Percentiles rank a stretch among this genome's conserved stretches.
These are phyloP conservation scores for Capsicum rhomboideum DNA, from an alignment of 257 asterid genomes.

Conservation along the genomic window DNA sequence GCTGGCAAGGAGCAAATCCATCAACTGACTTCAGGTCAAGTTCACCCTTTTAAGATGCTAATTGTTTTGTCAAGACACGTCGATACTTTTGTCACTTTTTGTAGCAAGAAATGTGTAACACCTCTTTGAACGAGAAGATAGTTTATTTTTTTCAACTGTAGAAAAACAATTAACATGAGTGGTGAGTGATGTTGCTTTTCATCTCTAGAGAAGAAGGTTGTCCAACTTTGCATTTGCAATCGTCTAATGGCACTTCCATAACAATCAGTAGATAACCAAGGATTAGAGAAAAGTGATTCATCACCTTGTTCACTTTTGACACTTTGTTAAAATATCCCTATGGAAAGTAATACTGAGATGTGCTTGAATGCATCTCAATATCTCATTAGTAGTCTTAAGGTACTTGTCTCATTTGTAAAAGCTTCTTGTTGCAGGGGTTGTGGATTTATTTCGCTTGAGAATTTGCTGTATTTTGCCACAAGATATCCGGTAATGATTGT, in stretches of 20 bases:
- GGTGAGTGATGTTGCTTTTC: not conserved
- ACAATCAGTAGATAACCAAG: not conserved
- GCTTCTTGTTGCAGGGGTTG: conserved; percentile 60
- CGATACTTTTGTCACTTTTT: not conserved
- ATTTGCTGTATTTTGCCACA: conserved; percentile 72
- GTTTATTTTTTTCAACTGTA: not conserved
- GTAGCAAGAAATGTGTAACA: not conserved
- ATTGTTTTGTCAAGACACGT: not conserved
- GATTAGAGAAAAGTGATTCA: not conserved
- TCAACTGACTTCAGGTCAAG: conserved; percentile 87
- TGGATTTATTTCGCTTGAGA: conserved; percentile 91
- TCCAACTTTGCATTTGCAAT: not conserved
- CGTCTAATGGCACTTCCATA: not conserved
- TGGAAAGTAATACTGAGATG: not conserved
- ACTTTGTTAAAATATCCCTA: not conserved
- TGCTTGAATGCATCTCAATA: too few relatives aligned
- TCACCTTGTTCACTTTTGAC: not conserved
- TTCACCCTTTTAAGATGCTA: not conserved
- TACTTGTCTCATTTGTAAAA: conserved; percentile 12
- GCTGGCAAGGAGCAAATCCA: conserved; percentile 97
- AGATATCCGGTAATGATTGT: conserved; percentile 66
- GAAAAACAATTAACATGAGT: not conserved
- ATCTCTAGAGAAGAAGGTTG: not conserved
- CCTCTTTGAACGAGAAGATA: not conserved
- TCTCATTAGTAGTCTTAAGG: too few relatives aligned